phyloP scores from a whole-genome alignment of 495 filamentous ascomycete species.

The Penicillium chermesinum region DNA sequence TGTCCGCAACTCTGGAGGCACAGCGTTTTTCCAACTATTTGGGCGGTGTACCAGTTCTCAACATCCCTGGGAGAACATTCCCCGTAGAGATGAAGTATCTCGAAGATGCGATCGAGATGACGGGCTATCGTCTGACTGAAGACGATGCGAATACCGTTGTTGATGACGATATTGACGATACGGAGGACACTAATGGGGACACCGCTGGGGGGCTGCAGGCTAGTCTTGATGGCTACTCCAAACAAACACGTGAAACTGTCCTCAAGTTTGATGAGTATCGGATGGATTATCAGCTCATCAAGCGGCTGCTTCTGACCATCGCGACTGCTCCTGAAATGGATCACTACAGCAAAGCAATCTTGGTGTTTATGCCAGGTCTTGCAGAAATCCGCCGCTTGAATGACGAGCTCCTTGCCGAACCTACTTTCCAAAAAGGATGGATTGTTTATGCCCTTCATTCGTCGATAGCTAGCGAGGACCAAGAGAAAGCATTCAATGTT shows the following conservation, averaged over 20 bases:
- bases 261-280: conserved; percentile 77
- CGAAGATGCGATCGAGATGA: conserved; percentile 85
- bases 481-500: conserved; percentile 82
- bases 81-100: conserved; percentile 83
- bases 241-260: conserved; percentile 66
- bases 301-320: conserved; percentile 66
- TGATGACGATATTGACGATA: conserved; percentile 46
- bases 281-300: conserved; percentile 78
- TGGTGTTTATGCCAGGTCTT: conserved; percentile 93
- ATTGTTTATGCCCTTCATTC: conserved; percentile 85
- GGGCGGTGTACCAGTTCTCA: conserved; percentile 74
- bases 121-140: conserved; percentile 60
- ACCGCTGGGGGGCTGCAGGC: conserved; percentile 32
- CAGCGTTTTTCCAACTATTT: conserved; percentile 86
- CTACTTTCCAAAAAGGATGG: conserved; percentile 65
- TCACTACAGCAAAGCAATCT: conserved; percentile 78
- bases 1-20: conserved; percentile 95
- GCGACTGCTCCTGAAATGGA: conserved; percentile 58
- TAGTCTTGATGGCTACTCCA: conserved; percentile 64
- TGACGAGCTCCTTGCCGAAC: conserved; percentile 69
- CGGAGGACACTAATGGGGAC: conserved; percentile 39
- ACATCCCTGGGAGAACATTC: conserved; percentile 88
- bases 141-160: conserved; percentile 33
- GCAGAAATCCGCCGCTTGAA: conserved; percentile 86
- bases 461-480: conserved; percentile 91